Base-by-base conservation (phyloP, 2,329 filamentous ascomycete species). In the Penicillium paneum region DNA sequence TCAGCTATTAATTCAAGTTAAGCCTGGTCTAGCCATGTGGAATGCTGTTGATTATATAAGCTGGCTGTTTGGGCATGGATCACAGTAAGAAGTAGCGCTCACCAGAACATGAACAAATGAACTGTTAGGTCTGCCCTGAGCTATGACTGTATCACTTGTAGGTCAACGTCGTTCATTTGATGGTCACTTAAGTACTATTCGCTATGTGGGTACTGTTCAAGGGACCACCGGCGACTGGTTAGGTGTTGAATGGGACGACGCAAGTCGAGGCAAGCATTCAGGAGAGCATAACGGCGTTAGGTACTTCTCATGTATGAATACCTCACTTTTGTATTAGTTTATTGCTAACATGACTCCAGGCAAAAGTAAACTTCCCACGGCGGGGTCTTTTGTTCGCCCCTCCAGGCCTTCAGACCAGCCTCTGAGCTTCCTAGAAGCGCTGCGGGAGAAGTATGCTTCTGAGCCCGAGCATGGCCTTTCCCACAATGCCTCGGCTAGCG, bases 201-300 rank as follows among this genome's bases (percentile, higher is more conserved):
- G 91, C 57, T 97, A 92, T 69, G 76, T 89, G 57, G 94, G 94
- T 41, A 73, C 81, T 32, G 88, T 97, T 8, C 80, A 83, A 47
- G 89, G 88, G 62, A 92, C 91, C 8, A 80, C 83, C 40, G 90
- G 91, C 45, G 79, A 82, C 59, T 97, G 93, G 92, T 81, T 97
- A 32, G 94, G 94, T 43, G 90, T 97, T 44, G 94, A 99, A 81
- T 99, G 94, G 94, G 93, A 97, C 74, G 90, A 97, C 71, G 78
- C 86, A 53, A 81, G 79, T 35, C 83, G 92, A 66, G 94, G 94
- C 57, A 97, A 97, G 78, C 92, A 99, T 74, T 84, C 93, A 67
- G 94, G 94, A 55, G 85, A 87, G 57, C 86, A 95, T 74, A 85
- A 88, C 60, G 90, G 88, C 56, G 79, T 82, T 58, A 85, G 83